phyloP scores from a whole-genome alignment of 2,329 filamentous ascomycete species.

The Stachybotrys echinatus region DNA sequence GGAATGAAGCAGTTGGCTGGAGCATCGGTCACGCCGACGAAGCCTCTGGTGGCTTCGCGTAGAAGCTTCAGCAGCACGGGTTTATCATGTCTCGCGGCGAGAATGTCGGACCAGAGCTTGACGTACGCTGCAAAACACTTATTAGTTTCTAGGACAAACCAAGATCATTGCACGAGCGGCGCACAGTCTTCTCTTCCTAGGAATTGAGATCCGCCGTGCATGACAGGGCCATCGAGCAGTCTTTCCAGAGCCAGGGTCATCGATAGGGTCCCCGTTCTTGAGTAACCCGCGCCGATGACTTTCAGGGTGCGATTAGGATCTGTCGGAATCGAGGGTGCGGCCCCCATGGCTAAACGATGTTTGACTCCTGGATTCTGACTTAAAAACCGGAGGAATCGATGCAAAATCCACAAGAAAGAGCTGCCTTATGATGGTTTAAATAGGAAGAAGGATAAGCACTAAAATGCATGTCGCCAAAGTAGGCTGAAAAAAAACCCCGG shows the following conservation, averaged over 20 bases:
- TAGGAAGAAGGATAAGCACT: too few relatives aligned
- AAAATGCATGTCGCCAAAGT: too few relatives aligned
- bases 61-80: conserved; percentile 22
- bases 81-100: conserved; percentile 17
- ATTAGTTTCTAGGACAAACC: background rate
- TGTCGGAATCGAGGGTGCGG: background rate
- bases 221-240: conserved; percentile 41
- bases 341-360: background rate
- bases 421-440: too few relatives aligned
- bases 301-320: background rate
- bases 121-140: conserved; percentile 12
- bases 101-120: conserved; percentile 19
- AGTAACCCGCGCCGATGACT: background rate
- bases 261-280: conserved; percentile 40
- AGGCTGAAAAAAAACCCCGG: too few relatives aligned
- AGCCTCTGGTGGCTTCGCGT: conserved; percentile 32
- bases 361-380: too few relatives aligned
- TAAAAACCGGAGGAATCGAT: too few relatives aligned
- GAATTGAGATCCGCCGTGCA: conserved; percentile 40
- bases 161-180: too few relatives aligned
- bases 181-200: conserved; percentile 28
- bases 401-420: too few relatives aligned
- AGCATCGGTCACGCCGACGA: conserved; percentile 39
- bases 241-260: conserved; percentile 41
- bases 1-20: conserved; percentile 35